A percentile compares a stretch with the other conserved stretches of the same genome.
Evolutionary conservation across 1,284 basidiomycete genomes (phyloP).

Genomic region (Uromyces viciae-fabae): DNA sequence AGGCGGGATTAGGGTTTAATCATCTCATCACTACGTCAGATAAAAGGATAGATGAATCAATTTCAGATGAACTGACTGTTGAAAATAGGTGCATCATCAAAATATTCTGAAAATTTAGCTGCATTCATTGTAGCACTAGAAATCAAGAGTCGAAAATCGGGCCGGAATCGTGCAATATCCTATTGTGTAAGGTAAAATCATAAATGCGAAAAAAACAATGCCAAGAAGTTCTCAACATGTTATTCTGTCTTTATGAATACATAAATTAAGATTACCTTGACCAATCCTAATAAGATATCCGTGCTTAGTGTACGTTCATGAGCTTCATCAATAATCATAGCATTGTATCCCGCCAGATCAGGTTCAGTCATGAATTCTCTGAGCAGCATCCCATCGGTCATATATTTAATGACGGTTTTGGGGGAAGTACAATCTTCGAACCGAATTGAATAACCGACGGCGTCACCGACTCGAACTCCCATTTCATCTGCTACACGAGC

Average conservation of each 20-base stretch:
- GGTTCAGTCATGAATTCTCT: constrained; percentile 94
- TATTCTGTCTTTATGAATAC: too few species aligned
- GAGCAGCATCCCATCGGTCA: constrained; percentile 98
- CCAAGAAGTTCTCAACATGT: constrained; percentile 48
- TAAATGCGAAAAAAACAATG: constrained; percentile 45
- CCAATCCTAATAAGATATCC: constrained; percentile 90
- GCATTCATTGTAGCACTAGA: constrained; percentile 96
- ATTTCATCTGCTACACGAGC: constrained; percentile 98
- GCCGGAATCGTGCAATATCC: constrained; percentile 95
- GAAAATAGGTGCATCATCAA: constrained; percentile 88
- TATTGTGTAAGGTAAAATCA: constrained; percentile 54
- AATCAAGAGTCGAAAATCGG: constrained; percentile 82
- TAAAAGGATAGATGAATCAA: constrained; percentile 45
- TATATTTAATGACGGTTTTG: constrained; percentile 90
- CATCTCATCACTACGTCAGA: neutral
- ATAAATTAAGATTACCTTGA: constrained; percentile 80
- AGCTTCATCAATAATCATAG: constrained; percentile 91
- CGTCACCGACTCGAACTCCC: constrained; percentile 90
- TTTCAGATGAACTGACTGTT: too few species aligned
- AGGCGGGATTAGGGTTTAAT: too few species aligned
- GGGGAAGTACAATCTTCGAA: constrained; percentile 99
- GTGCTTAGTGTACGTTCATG: constrained; percentile 93
- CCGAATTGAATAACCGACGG: constrained; percentile 97
- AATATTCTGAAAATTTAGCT: constrained; percentile 92
- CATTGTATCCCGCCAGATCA: constrained; percentile 84